phyloP scores from a whole-genome alignment of 2,329 filamentous ascomycete genomes.

The Penicillium sp. region DNA sequence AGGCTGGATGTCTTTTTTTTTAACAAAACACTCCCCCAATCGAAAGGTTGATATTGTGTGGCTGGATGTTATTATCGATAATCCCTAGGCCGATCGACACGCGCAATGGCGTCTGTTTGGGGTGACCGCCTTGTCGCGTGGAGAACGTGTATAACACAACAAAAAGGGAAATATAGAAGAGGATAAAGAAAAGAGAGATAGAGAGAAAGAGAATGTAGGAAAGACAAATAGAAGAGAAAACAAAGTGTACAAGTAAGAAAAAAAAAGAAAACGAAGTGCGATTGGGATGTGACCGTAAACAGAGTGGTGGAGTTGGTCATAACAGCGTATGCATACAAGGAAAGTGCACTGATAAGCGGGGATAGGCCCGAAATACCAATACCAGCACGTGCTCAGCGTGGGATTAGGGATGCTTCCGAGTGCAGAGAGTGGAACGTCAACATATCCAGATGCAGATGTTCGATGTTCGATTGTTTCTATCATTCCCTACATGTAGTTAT shows the following conservation, averaged over 20 bases:
- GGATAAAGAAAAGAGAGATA: background rate
- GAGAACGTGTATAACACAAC: constrained; percentile 20
- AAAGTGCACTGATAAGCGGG: background rate
- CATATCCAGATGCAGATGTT: constrained; percentile 1
- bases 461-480: background rate
- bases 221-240: constrained; percentile 7
- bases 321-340: constrained; percentile 13
- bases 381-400: constrained; percentile 20
- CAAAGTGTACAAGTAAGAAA: constrained; percentile 9
- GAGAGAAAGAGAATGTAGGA: constrained; percentile 13
- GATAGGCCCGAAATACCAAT: constrained; percentile 15
- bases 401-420: constrained; percentile 26
- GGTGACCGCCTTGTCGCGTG: constrained; percentile 31
- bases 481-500: background rate
- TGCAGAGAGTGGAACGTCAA: constrained; percentile 13
- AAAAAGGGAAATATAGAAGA: constrained; percentile 2
- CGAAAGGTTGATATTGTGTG: constrained; percentile 15
- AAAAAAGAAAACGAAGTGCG: constrained; percentile 15
- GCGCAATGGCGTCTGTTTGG: constrained; percentile 30
- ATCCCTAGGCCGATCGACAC: constrained; percentile 27
- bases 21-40: background rate
- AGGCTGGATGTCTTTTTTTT: background rate
- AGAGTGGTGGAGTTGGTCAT: constrained; percentile 22
- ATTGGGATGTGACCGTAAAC: constrained; percentile 26
- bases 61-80: constrained; percentile 31